A percentile compares a stretch with the other conserved stretches of the same genome.
phyloP scores from a whole-genome alignment of 139 green algal genomes.

The Chlamydomonas schloesseri region DNA sequence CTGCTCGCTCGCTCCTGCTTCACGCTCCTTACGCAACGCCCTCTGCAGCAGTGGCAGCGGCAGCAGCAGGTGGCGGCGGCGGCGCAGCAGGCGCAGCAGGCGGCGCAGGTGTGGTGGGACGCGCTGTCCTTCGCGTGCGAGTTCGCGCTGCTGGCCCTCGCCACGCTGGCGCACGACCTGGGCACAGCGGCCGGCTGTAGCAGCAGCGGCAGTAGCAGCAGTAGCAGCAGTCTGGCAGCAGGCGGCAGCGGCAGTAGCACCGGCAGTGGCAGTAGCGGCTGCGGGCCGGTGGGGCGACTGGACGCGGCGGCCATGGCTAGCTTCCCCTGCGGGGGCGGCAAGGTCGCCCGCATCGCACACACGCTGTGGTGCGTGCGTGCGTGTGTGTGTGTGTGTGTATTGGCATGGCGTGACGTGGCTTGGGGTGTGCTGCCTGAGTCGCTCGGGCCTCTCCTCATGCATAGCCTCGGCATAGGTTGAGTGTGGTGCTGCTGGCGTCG shows the following conservation, averaged over 20 bases:
- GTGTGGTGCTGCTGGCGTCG: not conserved
- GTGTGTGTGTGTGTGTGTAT: no score
- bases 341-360: not conserved
- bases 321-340: not conserved
- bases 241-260: not conserved
- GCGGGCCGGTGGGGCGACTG: not conserved
- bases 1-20: not conserved
- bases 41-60: not conserved
- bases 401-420: no score
- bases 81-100: not conserved
- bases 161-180: slow-evolving; percentile 11
- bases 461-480: no score
- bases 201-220: not conserved
- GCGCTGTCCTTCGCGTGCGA: not conserved
- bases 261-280: not conserved
- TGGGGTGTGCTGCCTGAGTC: no score
- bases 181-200: not conserved
- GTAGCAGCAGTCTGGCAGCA: no score
- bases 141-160: not conserved
- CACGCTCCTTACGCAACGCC: no score
- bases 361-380: not conserved
- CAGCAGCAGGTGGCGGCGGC: not conserved
- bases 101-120: not conserved
- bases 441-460: no score
- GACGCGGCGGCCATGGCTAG: not conserved